Evolutionary conservation across 148 eudicot genomes (phyloP), one percentile per base, ranked within the genome.

Genomic region (Rheum nobile): DNA sequence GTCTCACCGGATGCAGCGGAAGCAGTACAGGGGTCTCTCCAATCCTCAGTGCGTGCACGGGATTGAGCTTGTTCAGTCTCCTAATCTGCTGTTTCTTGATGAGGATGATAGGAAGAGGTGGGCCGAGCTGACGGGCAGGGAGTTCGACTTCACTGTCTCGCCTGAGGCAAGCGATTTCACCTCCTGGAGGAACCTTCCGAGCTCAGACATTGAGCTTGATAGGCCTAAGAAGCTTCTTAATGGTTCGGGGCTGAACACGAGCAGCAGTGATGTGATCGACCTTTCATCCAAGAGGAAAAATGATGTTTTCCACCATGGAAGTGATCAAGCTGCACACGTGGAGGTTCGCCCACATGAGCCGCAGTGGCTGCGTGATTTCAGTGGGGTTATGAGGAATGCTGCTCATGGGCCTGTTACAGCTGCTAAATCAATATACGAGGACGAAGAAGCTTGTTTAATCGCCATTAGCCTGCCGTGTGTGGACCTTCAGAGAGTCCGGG

Each of bases 1-100:
- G n/a, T 91, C 96, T 39, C 96, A 91, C 43, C 83, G 84, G 74
- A 91, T 91, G 96, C 97, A 91, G 57, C 76, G 97, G 79, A 91
- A 89, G 67, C 97, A 91, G 26, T 91, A 91, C 29, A 70, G 93
- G 19, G 96, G 93, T 16, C 91, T 89, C 21, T 91, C 93, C 11
- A 91, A 91, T 73, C 92, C 92, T 63, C 92, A 88, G 50, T 88
- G 92, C 72, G 83, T 88, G 9, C 92, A 88, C 43, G 92, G 96
- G 31, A 87, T 91, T 44, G 96, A 91, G 78, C 76, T 84, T 16
- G 88, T 88, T 28, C 76, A 84, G 8, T 80, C 83, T 4, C 93
- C 96, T 0, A 83, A 76, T 78, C 85, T 91, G 31, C 28, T 50
- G 69, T 72, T 74, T 72, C 75, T 91, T 75, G 90, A 89, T 46